phyloP scores from a whole-genome alignment of 345 rosid species.

The Camelina hispida region DNA sequence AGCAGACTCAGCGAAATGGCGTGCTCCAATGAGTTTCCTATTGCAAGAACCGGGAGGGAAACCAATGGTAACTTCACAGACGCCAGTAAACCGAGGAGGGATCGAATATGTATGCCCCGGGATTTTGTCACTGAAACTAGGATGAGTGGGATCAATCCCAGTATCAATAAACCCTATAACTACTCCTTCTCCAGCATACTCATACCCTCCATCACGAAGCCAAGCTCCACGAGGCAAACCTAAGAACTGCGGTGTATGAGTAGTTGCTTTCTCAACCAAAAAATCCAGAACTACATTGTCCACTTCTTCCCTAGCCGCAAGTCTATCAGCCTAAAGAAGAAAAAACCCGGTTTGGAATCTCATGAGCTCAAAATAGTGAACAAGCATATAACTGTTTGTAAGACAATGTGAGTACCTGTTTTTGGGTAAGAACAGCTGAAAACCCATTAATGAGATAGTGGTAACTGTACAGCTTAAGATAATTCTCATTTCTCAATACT shows the following conservation, averaged over 20 bases:
- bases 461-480: conserved; percentile 90
- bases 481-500: conserved; percentile 72
- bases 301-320: conserved; percentile 72
- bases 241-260: conserved; percentile 92
- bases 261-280: conserved; percentile 86
- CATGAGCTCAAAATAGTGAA: conserved; percentile 17
- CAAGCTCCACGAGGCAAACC: conserved; percentile 91
- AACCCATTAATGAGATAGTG: conserved; percentile 94
- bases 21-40: conserved; percentile 93
- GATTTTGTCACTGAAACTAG: conserved; percentile 73
- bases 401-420: conserved; percentile 61
- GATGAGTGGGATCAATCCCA: conserved; percentile 93
- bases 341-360: conserved; percentile 6
- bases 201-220: conserved; percentile 77
- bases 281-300: conserved; percentile 79
- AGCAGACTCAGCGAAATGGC: conserved; percentile 98
- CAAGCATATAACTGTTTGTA: neutral
- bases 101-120: conserved; percentile 65
- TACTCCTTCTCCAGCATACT: conserved; percentile 89
- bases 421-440: conserved; percentile 75
- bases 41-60: conserved; percentile 99
- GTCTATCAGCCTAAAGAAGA: conserved; percentile 62
- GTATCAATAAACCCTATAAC: conserved; percentile 92
- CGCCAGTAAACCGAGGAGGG: conserved; percentile 80
- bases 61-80: conserved; percentile 88